A percentile compares a stretch with the other conserved stretches of the same genome.
Evolutionary conservation across 305 asterid genomes (phyloP).

Genomic region (Fraxinus ornus): DNA sequence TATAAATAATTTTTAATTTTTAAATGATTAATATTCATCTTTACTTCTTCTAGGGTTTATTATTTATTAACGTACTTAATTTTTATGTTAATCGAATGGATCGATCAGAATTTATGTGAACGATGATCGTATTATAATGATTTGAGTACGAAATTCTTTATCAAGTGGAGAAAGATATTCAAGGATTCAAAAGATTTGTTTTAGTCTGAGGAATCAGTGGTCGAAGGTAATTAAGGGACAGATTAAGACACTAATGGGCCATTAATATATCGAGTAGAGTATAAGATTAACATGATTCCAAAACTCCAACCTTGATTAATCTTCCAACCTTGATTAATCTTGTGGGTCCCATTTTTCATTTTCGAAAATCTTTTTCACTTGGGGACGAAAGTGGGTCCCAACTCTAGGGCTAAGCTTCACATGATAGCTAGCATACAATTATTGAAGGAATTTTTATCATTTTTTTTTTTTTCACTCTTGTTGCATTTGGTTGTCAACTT

Average conservation of each 20-base stretch:
- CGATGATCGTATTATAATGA: not conserved
- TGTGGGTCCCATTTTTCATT: not conserved
- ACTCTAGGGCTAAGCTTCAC: slow-evolving; percentile 10
- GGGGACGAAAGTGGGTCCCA: slow-evolving; percentile 16
- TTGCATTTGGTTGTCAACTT: too few species aligned
- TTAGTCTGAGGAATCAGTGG: not conserved
- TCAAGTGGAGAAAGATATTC: not conserved
- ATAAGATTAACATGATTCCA: slow-evolving; percentile 28
- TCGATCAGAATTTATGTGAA: too few species aligned
- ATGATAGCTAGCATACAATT: slow-evolving; percentile 13
- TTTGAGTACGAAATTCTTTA: not conserved
- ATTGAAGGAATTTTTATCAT: not conserved
- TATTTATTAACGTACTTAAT: too few species aligned
- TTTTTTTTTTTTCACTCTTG: too few species aligned
- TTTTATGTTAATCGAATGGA: not conserved
- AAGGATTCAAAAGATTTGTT: slow-evolving; percentile 6
- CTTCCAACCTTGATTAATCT: too few species aligned
- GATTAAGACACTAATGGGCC: slow-evolving; percentile 13
- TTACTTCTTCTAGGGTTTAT: not conserved
- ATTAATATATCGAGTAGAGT: not conserved
- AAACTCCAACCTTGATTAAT: slow-evolving; percentile 23
- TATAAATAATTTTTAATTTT: too few species aligned
- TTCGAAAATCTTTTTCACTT: not conserved
- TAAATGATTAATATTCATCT: too few species aligned
- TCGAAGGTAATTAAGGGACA: slow-evolving; percentile 19